Evolutionary conservation across 768 basidiomycete species (phyloP).

Genomic region (Tulasnella sp.): DNA sequence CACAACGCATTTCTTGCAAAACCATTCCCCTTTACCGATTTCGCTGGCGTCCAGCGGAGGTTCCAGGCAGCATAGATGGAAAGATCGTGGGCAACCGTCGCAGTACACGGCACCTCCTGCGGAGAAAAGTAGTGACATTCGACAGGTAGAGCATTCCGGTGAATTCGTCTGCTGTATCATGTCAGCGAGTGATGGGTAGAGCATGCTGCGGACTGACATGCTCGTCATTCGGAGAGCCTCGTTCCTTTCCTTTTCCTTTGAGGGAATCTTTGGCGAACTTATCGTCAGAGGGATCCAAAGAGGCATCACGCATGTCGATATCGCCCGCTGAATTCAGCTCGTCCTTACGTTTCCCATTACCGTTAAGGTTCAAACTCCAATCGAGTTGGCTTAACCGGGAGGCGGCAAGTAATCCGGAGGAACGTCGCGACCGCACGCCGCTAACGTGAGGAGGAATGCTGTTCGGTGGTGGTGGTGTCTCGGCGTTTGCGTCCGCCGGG

Average conservation of each 20-base stretch:
- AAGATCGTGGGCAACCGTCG: conserved; percentile 91
- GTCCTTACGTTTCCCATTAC: conserved; percentile 11
- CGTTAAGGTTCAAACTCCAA: conserved; percentile 7
- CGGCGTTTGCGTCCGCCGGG: conserved; percentile 1
- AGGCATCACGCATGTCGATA: background rate
- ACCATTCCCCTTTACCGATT: conserved; percentile 67
- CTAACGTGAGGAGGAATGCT: conserved; percentile 9
- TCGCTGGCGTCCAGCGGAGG: conserved; percentile 86
- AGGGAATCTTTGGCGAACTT: background rate
- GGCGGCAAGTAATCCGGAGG: conserved; percentile 11
- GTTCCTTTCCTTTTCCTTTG: conserved; percentile 33
- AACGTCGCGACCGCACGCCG: background rate
- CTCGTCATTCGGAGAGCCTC: conserved; percentile 28
- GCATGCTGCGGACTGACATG: background rate
- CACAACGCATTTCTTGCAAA: conserved; percentile 57
- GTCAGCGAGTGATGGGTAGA: background rate
- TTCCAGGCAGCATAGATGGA: conserved; percentile 93
- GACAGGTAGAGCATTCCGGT: conserved; percentile 13
- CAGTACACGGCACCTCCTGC: conserved; percentile 61
- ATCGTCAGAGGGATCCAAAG: background rate
- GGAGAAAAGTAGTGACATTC: conserved; percentile 8
- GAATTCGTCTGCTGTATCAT: conserved; percentile 7
- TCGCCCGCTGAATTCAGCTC: background rate
- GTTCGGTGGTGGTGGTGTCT: background rate
- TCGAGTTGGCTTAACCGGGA: conserved; percentile 13